phyloP scores from a whole-genome alignment of 1,284 basidiomycete genomes.

The Cryptococcus hybrid region DNA sequence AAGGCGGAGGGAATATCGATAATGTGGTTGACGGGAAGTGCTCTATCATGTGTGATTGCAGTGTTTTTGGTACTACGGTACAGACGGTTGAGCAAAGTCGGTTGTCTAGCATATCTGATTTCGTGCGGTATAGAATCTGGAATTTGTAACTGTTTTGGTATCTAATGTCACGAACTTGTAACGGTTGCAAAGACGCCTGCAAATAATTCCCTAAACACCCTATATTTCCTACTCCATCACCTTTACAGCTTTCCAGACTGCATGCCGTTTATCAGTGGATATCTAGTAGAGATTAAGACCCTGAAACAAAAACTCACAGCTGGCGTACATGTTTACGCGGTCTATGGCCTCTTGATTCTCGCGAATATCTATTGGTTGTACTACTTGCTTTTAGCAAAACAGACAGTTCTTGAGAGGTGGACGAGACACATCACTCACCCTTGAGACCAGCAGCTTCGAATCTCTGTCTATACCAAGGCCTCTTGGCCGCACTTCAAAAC shows the following conservation, averaged over 20 bases:
- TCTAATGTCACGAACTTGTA: no score
- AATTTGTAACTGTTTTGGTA: no score
- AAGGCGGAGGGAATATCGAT: not conserved
- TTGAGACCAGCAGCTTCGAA: conserved; percentile 56
- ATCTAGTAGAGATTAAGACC: no score
- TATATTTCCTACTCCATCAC: no score
- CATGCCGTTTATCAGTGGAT: no score
- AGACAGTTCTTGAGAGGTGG: not conserved
- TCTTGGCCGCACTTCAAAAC: conserved; percentile 68
- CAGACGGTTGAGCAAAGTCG: not conserved
- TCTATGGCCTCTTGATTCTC: conserved; percentile 58
- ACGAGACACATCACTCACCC: conserved; percentile 6
- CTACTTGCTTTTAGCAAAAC: conserved; percentile 13
- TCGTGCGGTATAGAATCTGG: no score
- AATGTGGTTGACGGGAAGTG: not conserved
- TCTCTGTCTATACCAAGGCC: conserved; percentile 71
- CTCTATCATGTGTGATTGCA: not conserved
- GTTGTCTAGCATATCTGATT: no score
- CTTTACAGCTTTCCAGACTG: no score
- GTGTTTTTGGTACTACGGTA: conserved; percentile 4
- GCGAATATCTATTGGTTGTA: conserved; percentile 54
- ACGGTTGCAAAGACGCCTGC: no score
- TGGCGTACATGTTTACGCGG: conserved; percentile 62
- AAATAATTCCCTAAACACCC: no score
- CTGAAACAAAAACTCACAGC: conserved; percentile 27